These are phyloP conservation scores for Termitomyces sp. DNA, from an alignment of 768 basidiomycete genomes.

Conservation along the genomic window DNA sequence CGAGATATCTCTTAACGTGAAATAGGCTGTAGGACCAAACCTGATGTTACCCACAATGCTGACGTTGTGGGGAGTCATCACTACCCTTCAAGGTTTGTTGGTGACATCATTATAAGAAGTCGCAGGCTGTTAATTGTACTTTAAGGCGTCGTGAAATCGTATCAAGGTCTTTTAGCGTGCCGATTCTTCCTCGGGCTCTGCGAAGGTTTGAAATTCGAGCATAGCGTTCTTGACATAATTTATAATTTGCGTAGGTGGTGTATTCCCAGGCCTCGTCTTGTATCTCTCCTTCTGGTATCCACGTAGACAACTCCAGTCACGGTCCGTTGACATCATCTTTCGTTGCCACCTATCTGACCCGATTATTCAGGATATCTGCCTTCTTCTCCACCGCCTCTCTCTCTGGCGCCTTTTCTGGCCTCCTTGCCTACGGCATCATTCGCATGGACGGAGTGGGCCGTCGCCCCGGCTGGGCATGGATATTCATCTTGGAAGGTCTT, in stretches of 20 bases:
- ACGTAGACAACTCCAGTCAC: constrained; percentile 43
- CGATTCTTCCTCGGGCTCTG: constrained; percentile 49
- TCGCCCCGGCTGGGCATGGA: constrained; percentile 63
- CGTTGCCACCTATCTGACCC: constrained; percentile 23
- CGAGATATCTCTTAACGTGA: background rate
- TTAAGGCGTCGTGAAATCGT: constrained; percentile 41
- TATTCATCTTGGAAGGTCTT: constrained; percentile 62
- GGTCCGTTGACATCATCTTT: constrained; percentile 12
- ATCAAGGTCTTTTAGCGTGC: constrained; percentile 38
- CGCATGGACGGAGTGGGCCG: constrained; percentile 53
- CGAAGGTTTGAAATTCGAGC: constrained; percentile 28
- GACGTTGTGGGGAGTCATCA: constrained; percentile 63
- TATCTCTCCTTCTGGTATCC: constrained; percentile 56
- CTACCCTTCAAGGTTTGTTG: constrained; percentile 49
- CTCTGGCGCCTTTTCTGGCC: constrained; percentile 64
- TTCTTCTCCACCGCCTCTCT: constrained; percentile 52
- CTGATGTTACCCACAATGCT: constrained; percentile 44
- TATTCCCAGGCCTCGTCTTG: constrained; percentile 52
- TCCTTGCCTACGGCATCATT: constrained; percentile 62
- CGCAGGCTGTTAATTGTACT: background rate
- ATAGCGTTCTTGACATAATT: background rate
- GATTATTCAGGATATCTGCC: constrained; percentile 33
- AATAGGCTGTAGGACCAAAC: background rate
- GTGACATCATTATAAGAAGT: background rate
- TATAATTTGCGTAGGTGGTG: constrained; percentile 33